Evolutionary conservation across 305 asterid species (phyloP).

Genomic region (Withania somnifera): DNA sequence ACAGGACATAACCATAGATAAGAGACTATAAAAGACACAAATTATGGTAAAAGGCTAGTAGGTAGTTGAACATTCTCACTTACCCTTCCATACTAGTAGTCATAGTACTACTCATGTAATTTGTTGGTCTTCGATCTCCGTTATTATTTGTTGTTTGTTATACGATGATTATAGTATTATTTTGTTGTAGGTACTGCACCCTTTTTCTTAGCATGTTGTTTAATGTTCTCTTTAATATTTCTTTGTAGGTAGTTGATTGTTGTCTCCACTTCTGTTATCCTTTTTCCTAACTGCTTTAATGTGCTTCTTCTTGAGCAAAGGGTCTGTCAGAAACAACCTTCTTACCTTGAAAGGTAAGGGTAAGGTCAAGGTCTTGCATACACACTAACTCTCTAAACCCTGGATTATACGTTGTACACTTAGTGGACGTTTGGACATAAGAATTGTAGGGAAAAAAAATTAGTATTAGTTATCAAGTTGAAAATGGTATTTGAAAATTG

Average conservation of each 20-base stretch:
- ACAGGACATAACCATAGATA: background rate
- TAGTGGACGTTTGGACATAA: background rate
- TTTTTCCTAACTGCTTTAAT: background rate
- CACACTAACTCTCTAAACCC: background rate
- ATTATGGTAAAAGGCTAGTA: background rate
- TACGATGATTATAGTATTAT: background rate
- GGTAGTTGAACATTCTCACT: background rate
- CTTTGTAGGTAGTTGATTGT: background rate
- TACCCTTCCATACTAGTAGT: background rate
- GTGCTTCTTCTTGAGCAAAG: background rate
- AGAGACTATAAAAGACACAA: background rate
- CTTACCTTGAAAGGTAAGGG: background rate
- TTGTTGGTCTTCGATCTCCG: background rate
- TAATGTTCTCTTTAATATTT: background rate
- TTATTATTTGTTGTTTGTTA: background rate
- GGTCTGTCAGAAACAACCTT: background rate
- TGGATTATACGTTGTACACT: too few relatives aligned
- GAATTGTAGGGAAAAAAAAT: background rate
- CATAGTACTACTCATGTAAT: background rate
- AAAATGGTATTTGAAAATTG: background rate
- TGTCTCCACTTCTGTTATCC: background rate
- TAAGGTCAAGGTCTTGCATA: too few relatives aligned
- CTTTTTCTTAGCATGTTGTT: background rate
- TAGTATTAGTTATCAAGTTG: background rate
- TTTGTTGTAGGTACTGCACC: background rate